Evolutionary conservation across 1,284 basidiomycete genomes (phyloP).

Genomic region (Apiotrichum sp.): DNA sequence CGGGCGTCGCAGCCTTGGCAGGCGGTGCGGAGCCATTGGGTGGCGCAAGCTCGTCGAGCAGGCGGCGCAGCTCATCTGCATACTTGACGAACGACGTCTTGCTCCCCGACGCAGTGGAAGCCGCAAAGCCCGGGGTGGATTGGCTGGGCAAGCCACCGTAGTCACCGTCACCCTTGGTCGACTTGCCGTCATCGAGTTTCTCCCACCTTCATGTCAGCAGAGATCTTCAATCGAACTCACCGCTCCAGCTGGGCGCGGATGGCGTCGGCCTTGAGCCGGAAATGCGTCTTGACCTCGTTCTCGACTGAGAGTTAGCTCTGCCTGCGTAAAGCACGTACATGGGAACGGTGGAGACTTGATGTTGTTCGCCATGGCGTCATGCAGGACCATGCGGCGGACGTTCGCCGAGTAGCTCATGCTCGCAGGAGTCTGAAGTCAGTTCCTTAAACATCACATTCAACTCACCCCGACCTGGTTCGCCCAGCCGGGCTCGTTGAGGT

Average conservation of each 20-base stretch:
- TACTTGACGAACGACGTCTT: slow-evolving; percentile 19
- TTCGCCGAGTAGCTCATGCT: slow-evolving; percentile 58
- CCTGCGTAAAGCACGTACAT: slow-evolving; percentile 22
- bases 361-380: slow-evolving; percentile 67
- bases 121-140: too few relatives aligned
- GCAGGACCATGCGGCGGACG: slow-evolving; percentile 77
- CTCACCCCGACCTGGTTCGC: slow-evolving; percentile 62
- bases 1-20: too few relatives aligned
- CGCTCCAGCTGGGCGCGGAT: slow-evolving; percentile 68
- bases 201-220: slow-evolving; percentile 21
- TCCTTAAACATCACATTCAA: slow-evolving; percentile 24
- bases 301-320: slow-evolving; percentile 57
- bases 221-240: slow-evolving; percentile 45
- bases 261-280: slow-evolving; percentile 69
- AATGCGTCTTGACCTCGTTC: slow-evolving; percentile 80
- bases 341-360: slow-evolving; percentile 62
- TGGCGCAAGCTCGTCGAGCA: slow-evolving; percentile 23
- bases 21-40: neutral
- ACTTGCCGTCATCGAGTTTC: slow-evolving; percentile 25
- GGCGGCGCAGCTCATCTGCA: slow-evolving; percentile 13
- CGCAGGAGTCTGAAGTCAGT: slow-evolving; percentile 52
- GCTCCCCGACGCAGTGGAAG: neutral
- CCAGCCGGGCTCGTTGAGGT: slow-evolving; percentile 85
- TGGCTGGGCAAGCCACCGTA: neutral
- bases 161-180: slow-evolving; percentile 2